A percentile compares a stretch with the other conserved stretches of the same genome.
Evolutionary conservation across 2,329 filamentous ascomycete genomes (phyloP).

Genomic region (Trichoderma cornu-damae): DNA sequence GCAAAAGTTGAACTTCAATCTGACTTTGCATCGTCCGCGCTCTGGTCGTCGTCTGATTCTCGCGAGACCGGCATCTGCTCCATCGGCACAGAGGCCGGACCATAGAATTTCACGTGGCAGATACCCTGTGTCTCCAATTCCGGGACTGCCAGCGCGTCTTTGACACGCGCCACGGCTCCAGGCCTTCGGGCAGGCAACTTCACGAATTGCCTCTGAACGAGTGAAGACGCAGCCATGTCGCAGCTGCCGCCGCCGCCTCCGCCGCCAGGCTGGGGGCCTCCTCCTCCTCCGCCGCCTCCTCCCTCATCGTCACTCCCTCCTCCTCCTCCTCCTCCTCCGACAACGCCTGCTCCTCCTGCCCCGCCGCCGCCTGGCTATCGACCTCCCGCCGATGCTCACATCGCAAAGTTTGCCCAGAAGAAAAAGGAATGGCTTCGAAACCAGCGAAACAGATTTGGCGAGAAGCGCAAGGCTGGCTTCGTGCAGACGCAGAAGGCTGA

Average conservation of each 20-base stretch:
- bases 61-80: slow-evolving; percentile 28
- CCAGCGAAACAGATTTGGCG: slow-evolving; percentile 88
- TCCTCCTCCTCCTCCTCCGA: slow-evolving; percentile 54
- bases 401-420: slow-evolving; percentile 95
- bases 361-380: slow-evolving; percentile 84
- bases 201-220: slow-evolving; percentile 23
- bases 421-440: slow-evolving; percentile 97
- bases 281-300: slow-evolving; percentile 52
- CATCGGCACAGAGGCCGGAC: slow-evolving; percentile 21
- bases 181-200: slow-evolving; percentile 28
- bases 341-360: slow-evolving; percentile 50
- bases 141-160: slow-evolving; percentile 29
- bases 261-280: slow-evolving; percentile 53
- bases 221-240: slow-evolving; percentile 43
- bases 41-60: slow-evolving; percentile 29
- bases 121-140: slow-evolving; percentile 5
- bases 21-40: slow-evolving; percentile 26
- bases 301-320: slow-evolving; percentile 53
- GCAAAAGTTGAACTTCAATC: slow-evolving; percentile 24
- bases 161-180: slow-evolving; percentile 35
- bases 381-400: slow-evolving; percentile 72
- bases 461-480: slow-evolving; percentile 94
- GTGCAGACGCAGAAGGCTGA: slow-evolving; percentile 98
- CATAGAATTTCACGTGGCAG: not conserved
- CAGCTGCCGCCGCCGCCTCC: slow-evolving; percentile 52